These are phyloP conservation scores for Naganishia cerealis DNA, from an alignment of 1,284 basidiomycete genomes.

Conservation along the genomic window DNA sequence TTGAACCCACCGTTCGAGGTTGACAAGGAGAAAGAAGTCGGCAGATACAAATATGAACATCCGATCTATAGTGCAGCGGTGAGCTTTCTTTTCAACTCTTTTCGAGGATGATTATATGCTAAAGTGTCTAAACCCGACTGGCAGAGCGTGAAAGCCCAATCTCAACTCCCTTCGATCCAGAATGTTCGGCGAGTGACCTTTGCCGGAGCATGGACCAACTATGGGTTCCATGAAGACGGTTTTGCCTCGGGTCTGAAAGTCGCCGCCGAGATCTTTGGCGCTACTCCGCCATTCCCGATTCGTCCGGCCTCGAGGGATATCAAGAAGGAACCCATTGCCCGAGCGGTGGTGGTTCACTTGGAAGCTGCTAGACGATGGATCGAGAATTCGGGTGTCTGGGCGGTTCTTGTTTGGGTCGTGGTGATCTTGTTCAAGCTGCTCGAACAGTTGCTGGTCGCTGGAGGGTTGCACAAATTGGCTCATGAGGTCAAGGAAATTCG, in stretches of 20 bases:
- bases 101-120: neutral
- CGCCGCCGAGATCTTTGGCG: constrained; percentile 47
- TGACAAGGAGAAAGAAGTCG: constrained; percentile 57
- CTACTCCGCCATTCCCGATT: constrained; percentile 51
- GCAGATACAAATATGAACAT: constrained; percentile 68
- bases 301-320: constrained; percentile 44
- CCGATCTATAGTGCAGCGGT: constrained; percentile 58
- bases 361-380: constrained; percentile 34
- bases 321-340: constrained; percentile 23
- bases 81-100: constrained; percentile 1
- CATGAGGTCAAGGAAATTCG: constrained; percentile 36
- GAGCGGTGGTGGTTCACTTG: constrained; percentile 34
- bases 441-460: constrained; percentile 34
- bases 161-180: constrained; percentile 63
- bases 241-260: constrained; percentile 61
- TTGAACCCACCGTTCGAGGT: constrained; percentile 71
- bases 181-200: constrained; percentile 66
- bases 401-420: constrained; percentile 37
- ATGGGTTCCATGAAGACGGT: constrained; percentile 78
- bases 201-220: constrained; percentile 76
- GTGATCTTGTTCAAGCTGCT: constrained; percentile 37
- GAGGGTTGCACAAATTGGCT: constrained; percentile 29
- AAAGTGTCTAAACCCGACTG: neutral
- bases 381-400: constrained; percentile 34
- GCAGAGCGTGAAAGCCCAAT: constrained; percentile 60